Conservation (phyloP, 2,329 filamentous ascomycete species). For the Fusarium nurragi region DNA sequence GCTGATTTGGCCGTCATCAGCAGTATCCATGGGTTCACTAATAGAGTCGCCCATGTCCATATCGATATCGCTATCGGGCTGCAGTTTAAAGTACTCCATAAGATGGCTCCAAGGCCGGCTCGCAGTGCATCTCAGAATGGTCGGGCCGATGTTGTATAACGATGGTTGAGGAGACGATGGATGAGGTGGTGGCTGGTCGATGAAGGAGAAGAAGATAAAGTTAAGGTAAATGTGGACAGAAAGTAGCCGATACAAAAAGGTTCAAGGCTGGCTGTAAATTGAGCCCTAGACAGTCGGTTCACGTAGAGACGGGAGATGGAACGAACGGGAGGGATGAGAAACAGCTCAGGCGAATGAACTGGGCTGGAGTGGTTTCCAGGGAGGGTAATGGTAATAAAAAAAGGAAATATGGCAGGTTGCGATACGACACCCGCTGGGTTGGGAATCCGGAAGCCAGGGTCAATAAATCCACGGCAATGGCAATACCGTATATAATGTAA, state of each 20-base stretch:
- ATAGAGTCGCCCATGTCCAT: slow-evolving; percentile 37
- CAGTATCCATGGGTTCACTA: slow-evolving; percentile 43
- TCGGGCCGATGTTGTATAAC: slow-evolving; percentile 1
- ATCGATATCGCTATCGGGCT: slow-evolving; percentile 33
- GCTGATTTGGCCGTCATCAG: slow-evolving; percentile 33
- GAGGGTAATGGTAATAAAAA: slow-evolving; percentile 45
- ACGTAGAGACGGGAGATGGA: slow-evolving; percentile 17
- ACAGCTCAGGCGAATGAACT: slow-evolving; percentile 43
- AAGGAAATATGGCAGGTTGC: slow-evolving; percentile 27
- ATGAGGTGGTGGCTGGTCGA: neutral
- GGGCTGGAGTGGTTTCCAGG: slow-evolving; percentile 21
- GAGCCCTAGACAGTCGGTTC: slow-evolving; percentile 14
- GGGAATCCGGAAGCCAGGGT: slow-evolving; percentile 32
- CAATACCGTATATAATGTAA: neutral
- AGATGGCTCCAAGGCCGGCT: slow-evolving; percentile 35
- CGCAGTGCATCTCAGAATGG: slow-evolving; percentile 40
- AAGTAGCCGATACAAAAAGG: slow-evolving; percentile 18
- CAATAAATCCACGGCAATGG: slow-evolving; percentile 12
- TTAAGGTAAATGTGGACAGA: slow-evolving; percentile 4
- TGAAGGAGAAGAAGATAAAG: neutral
- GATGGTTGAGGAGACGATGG: neutral
- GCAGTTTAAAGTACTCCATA: slow-evolving; percentile 38
- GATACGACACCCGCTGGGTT: slow-evolving; percentile 17
- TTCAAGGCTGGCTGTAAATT: slow-evolving; percentile 17
- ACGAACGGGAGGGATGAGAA: slow-evolving; percentile 37